Evolutionary conservation across 768 basidiomycete species (phyloP).

Genomic region (Auriscalpium orientale): DNA sequence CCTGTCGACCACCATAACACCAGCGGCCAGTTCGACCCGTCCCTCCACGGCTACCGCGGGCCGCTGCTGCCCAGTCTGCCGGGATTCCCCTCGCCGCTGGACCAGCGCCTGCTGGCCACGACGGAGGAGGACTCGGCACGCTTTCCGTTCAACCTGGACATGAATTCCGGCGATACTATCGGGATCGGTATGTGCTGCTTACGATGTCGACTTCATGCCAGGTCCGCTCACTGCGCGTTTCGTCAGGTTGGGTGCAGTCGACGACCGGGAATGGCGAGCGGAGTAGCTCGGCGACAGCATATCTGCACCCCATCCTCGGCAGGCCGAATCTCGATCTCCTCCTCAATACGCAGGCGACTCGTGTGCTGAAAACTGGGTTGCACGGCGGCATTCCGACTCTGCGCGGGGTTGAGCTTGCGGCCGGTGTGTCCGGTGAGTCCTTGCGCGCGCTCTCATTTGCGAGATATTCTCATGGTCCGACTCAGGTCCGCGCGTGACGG

Average conservation of each 20-base stretch:
- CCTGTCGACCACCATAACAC: constrained; percentile 13
- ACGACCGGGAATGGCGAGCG: background rate
- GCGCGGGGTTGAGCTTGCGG: background rate
- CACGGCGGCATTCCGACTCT: background rate
- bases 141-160: constrained; percentile 21
- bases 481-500: background rate
- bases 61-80: constrained; percentile 16
- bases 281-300: background rate
- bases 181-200: constrained; percentile 15
- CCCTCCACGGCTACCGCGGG: constrained; percentile 18
- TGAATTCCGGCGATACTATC: constrained; percentile 16
- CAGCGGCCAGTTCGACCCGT: constrained; percentile 15
- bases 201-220: too few species aligned
- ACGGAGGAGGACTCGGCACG: constrained; percentile 11
- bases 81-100: background rate
- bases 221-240: background rate
- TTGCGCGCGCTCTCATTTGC: background rate
- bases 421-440: background rate
- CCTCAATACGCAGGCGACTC: constrained; percentile 9
- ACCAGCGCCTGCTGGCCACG: constrained; percentile 1
- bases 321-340: constrained; percentile 3
- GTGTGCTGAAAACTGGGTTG: constrained; percentile 4
- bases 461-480: background rate
- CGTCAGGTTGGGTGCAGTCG: background rate
- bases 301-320: background rate